Conservation (phyloP, 2,329 filamentous ascomycete genomes). For the Botryotinia calthae region DNA sequence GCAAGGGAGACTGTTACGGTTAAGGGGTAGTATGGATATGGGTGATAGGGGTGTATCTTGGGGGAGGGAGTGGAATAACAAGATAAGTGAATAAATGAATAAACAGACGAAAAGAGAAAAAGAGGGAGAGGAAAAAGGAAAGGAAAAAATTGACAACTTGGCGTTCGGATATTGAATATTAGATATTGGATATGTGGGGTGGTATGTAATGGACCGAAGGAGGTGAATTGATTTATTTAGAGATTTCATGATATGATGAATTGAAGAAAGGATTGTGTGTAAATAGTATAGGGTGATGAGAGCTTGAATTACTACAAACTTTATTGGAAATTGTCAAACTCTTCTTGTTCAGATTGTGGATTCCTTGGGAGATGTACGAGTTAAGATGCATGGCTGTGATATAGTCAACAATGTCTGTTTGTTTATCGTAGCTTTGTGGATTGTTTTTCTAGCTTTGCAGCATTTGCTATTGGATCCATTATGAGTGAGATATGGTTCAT, state of each 20-base stretch:
- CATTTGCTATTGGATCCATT: not conserved
- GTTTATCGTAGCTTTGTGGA: too few species aligned
- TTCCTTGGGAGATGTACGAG: not conserved
- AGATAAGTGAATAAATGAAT: not conserved
- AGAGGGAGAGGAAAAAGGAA: too few species aligned
- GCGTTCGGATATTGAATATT: not conserved
- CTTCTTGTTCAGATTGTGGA: not conserved
- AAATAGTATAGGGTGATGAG: not conserved
- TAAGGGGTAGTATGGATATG: not conserved
- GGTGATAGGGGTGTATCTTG: not conserved
- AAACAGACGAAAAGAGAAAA: too few species aligned
- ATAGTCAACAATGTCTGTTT: not conserved
- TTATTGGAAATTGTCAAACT: not conserved
- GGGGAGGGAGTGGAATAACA: not conserved
- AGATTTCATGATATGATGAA: not conserved
- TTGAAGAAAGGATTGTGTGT: not conserved
- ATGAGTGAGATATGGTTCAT: too few species aligned
- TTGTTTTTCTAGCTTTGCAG: not conserved
- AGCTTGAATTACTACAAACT: not conserved
- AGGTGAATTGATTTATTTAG: not conserved
- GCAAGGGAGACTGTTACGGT: constrained; percentile 8
- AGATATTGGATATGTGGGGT: not conserved
- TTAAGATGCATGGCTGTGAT: not conserved
- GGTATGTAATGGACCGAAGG: not conserved
- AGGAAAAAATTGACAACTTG: not conserved